Percentiles rank a stretch among this genome's conserved stretches.
These are phyloP conservation scores for Filosporella fistucella DNA, from an alignment of 495 filamentous ascomycete species.

Conservation along the genomic window DNA sequence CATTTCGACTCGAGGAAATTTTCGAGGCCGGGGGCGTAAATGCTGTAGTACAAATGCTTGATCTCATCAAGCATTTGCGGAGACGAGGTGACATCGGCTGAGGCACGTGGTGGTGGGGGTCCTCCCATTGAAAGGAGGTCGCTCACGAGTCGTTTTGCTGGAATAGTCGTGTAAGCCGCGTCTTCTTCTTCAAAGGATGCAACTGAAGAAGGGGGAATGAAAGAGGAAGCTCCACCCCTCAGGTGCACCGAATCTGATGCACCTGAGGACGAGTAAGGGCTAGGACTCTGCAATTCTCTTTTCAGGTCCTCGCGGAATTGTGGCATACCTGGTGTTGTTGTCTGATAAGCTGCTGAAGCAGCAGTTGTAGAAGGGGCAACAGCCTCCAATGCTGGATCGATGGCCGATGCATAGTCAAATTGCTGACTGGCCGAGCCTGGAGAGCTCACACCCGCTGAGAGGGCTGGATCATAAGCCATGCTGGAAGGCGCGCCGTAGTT, in stretches of 20 bases:
- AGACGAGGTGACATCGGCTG: constrained; percentile 40
- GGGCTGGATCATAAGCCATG: constrained; percentile 30
- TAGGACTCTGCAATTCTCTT: constrained; percentile 30
- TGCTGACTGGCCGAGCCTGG: constrained; percentile 57
- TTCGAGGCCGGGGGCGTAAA: constrained; percentile 74
- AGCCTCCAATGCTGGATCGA: constrained; percentile 72
- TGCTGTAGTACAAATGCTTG: constrained; percentile 65
- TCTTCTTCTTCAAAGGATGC: constrained; percentile 29
- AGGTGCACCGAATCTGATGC: constrained; percentile 32
- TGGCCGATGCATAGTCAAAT: constrained; percentile 64
- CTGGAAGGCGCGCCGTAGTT: constrained; percentile 27
- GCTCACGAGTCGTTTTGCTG: constrained; percentile 67
- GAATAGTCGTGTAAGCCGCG: constrained; percentile 40
- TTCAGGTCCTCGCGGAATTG: constrained; percentile 27
- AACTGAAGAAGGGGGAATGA: constrained; percentile 24
- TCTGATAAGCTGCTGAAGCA: constrained; percentile 1
- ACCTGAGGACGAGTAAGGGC: constrained; percentile 33
- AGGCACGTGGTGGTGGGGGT: constrained; percentile 53
- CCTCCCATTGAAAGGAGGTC: constrained; percentile 69
- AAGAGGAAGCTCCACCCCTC: constrained; percentile 37
- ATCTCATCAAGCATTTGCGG: constrained; percentile 61
- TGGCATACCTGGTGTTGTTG: constrained; percentile 26
- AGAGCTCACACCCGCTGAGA: constrained; percentile 35
- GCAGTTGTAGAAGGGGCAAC: constrained; percentile 24
- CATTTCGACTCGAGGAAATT: constrained; percentile 81